Percentiles rank a stretch among this genome's conserved stretches.
Conservation (phyloP, 2,329 filamentous ascomycete species). For the Boeremia lycopersici region DNA sequence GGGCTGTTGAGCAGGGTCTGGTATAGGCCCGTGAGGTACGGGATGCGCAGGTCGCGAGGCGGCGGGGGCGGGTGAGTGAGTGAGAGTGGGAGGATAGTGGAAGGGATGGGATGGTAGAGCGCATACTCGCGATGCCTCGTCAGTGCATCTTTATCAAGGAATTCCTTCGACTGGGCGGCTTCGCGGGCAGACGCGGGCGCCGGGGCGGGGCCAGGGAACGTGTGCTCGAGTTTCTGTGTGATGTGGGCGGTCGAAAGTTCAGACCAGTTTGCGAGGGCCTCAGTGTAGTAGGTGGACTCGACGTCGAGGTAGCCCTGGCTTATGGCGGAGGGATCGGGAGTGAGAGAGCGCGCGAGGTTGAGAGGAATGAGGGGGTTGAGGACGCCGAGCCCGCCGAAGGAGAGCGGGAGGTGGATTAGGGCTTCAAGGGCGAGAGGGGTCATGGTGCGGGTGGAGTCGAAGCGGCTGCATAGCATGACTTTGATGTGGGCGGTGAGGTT, state of each 20-base stretch:
- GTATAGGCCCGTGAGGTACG: conserved; percentile 18
- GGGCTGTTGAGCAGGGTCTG: conserved; percentile 18
- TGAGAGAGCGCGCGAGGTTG: conserved; percentile 23
- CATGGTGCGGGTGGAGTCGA: background rate
- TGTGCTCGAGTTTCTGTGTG: conserved; percentile 16
- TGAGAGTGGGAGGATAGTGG: background rate
- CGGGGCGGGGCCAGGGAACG: conserved; percentile 18
- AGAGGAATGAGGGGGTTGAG: conserved; percentile 36
- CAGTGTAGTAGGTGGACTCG: conserved; percentile 30
- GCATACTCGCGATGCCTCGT: conserved; percentile 22
- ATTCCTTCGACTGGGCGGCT: background rate
- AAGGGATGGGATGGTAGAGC: background rate
- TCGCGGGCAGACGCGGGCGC: no score
- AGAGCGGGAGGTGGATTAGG: conserved; percentile 33
- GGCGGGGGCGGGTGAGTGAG: background rate
- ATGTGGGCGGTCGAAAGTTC: conserved; percentile 15
- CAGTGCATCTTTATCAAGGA: conserved; percentile 22
- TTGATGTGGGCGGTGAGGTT: conserved; percentile 31
- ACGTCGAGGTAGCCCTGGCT: conserved; percentile 20
- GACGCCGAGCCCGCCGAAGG: conserved; percentile 39
- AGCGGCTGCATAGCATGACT: conserved; percentile 19
- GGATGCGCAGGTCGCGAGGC: background rate
- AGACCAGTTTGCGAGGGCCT: conserved; percentile 19
- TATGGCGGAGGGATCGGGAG: conserved; percentile 4
- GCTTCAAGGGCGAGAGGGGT: conserved; percentile 27